Conservation (phyloP, 441 rosid genomes). For the Pelargonium citronellum region DNA sequence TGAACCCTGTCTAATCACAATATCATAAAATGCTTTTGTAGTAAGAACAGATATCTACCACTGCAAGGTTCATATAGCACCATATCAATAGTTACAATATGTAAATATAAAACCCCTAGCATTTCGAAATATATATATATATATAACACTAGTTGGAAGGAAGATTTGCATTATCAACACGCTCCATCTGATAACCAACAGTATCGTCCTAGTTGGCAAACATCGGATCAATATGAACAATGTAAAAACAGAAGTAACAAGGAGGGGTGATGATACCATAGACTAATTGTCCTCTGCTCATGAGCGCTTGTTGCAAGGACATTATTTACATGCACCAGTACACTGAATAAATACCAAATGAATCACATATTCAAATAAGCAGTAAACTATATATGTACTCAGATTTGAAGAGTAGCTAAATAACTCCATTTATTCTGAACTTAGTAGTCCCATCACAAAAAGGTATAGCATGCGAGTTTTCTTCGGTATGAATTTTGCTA, state of each 20-base stretch:
- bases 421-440: not conserved
- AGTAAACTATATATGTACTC: not conserved
- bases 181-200: not conserved
- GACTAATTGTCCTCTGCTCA: not conserved
- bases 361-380: not conserved
- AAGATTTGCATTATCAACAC: not conserved
- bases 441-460: not conserved
- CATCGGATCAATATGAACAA: not conserved
- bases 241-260: not conserved
- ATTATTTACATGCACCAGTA: not conserved
- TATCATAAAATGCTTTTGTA: not conserved
- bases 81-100: not conserved
- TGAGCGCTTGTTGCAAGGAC: not conserved
- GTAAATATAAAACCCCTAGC: not conserved
- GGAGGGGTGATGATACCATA: not conserved
- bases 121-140: not conserved
- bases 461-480: not conserved
- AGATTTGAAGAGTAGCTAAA: not conserved
- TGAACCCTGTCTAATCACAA: slow-evolving; percentile 1
- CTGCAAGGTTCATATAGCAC: not conserved
- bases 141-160: not conserved
- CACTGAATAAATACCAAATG: not conserved
- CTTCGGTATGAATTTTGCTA: not conserved
- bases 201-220: not conserved
- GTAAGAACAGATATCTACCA: not conserved